Evolutionary conservation across 2,329 filamentous ascomycete genomes (phyloP).

Genomic region (Coniella lustricola): DNA sequence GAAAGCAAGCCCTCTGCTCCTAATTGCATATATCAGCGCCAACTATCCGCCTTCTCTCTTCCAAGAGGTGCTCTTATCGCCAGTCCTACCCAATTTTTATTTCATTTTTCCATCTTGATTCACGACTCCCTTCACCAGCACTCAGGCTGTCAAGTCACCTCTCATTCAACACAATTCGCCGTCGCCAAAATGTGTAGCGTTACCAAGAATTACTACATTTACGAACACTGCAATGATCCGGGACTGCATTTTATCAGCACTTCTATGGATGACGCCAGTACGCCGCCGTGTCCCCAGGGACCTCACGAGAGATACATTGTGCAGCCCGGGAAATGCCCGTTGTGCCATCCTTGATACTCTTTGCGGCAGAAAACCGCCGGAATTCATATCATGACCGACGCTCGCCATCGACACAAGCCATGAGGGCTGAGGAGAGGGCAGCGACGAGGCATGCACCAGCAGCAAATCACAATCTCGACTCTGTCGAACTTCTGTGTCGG

Average conservation of each 20-base stretch:
- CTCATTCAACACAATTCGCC: background rate
- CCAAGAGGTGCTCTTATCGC: too few relatives aligned
- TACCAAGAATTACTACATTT: slow-evolving; percentile 72
- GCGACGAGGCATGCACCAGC: too few relatives aligned
- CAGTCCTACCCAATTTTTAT: too few relatives aligned
- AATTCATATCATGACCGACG: background rate
- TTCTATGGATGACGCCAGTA: slow-evolving; percentile 57
- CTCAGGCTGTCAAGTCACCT: too few relatives aligned
- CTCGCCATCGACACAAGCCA: too few relatives aligned
- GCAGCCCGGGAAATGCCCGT: slow-evolving; percentile 53
- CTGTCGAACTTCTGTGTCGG: too few relatives aligned
- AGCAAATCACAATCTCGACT: too few relatives aligned
- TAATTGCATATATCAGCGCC: too few relatives aligned
- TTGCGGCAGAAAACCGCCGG: background rate
- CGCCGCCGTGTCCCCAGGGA: slow-evolving; percentile 51
- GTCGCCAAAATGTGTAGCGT: slow-evolving; percentile 50
- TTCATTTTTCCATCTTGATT: background rate
- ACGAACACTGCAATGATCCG: slow-evolving; percentile 62
- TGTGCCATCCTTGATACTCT: slow-evolving; percentile 31
- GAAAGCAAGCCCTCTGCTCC: too few relatives aligned
- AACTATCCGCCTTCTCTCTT: too few relatives aligned
- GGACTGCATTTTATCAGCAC: slow-evolving; percentile 65
- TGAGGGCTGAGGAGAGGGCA: too few relatives aligned
- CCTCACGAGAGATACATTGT: slow-evolving; percentile 72
- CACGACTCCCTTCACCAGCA: background rate